Conservation (phyloP, 345 rosid species). For the Salix arbutifolia region DNA sequence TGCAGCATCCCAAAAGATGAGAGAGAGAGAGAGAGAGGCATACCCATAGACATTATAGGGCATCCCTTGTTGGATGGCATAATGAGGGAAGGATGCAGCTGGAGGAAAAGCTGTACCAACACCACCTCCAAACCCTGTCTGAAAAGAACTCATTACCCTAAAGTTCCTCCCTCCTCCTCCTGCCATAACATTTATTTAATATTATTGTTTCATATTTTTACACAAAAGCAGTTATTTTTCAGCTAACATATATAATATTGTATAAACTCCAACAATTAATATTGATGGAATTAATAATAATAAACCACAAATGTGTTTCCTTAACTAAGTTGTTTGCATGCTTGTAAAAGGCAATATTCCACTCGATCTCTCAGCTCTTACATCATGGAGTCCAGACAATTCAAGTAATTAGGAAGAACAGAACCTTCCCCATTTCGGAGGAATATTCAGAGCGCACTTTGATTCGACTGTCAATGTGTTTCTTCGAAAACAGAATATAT, state of each 20-base stretch:
- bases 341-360: background rate
- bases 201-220: background rate
- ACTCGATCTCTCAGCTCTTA: background rate
- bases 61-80: conserved; percentile 75
- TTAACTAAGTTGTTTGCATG: conserved; percentile 2
- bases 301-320: background rate
- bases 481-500: conserved; percentile 16
- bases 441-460: conserved; percentile 35
- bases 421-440: conserved; percentile 23
- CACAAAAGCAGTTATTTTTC: background rate
- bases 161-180: conserved; percentile 60
- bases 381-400: background rate
- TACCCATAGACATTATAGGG: conserved; percentile 71
- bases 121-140: conserved; percentile 63
- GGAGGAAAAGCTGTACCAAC: conserved; percentile 67
- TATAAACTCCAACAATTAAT: background rate
- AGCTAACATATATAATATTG: background rate
- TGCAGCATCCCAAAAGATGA: conserved; percentile 6
- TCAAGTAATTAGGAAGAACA: background rate
- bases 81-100: conserved; percentile 78
- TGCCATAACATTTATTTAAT: conserved; percentile 3
- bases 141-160: conserved; percentile 67
- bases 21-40: background rate
- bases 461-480: conserved; percentile 12
- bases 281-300: background rate